Evolutionary conservation across 2,329 filamentous ascomycete species (phyloP).

Genomic region (Tolypocladium cylindrosporum): DNA sequence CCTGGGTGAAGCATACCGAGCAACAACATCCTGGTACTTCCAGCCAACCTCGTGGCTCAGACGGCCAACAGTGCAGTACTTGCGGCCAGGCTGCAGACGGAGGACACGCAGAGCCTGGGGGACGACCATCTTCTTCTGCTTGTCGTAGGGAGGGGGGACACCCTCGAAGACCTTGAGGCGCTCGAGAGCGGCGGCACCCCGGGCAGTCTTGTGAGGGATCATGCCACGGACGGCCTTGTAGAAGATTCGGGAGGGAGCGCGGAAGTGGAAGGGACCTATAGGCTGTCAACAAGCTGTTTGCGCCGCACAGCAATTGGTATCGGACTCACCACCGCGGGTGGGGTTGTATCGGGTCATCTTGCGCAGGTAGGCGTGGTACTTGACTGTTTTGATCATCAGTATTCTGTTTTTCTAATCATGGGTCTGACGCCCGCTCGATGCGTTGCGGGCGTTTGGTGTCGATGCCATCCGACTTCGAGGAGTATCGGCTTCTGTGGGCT

Average conservation of each 20-base stretch:
- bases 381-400: constrained; percentile 64
- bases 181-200: constrained; percentile 92
- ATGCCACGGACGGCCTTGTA: constrained; percentile 99
- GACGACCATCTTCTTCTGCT: constrained; percentile 99
- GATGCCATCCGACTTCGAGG: background rate
- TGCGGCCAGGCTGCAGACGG: constrained; percentile 95
- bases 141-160: constrained; percentile 97
- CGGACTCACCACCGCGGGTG: constrained; percentile 80
- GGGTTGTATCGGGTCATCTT: constrained; percentile 99
- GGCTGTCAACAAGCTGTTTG: constrained; percentile 23
- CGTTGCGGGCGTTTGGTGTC: background rate
- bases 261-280: constrained; percentile 98
- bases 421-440: background rate
- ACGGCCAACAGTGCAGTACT: constrained; percentile 99
- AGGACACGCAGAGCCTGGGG: constrained; percentile 96
- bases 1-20: constrained; percentile 57
- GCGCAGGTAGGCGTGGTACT: constrained; percentile 99
- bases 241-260: constrained; percentile 97
- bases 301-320: constrained; percentile 3
- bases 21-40: constrained; percentile 99
- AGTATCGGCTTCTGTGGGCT: constrained; percentile 1
- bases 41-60: constrained; percentile 98
- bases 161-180: constrained; percentile 99
- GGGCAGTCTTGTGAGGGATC: constrained; percentile 99
- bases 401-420: constrained; percentile 6